Base-by-base conservation (phyloP, 257 asterid genomes). In the Paraleonurus japonicus region DNA sequence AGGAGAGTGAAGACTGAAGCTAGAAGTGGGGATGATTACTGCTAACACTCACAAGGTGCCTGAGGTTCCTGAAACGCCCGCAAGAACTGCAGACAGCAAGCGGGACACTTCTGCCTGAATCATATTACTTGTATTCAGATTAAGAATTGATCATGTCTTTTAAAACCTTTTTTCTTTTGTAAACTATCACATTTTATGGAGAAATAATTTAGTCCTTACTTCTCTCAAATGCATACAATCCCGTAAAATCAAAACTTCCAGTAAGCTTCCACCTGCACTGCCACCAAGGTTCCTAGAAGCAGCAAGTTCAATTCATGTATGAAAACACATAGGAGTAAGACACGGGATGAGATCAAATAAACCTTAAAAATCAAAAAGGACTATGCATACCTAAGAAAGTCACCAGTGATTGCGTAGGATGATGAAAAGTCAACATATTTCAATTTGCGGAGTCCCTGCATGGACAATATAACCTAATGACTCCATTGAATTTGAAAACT, bases 181-280 rank as follows among this genome's bases (percentile, higher is more conserved):
- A 33, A 37, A 33, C 15, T 51, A 22, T 28, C 61, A 61, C 5
- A 27, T 24, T n/a, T 63, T 23, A 33, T 4, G 58, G 47, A 50
- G 53, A 68, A 30, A 19, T 11, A 54, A 22, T 27, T 59, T 22
- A 22, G 37, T 30, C 54, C 84, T 83, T 77, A 92, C 98, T 85
- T 85, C 87, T 85, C 85, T 85, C 82, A 92, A 76, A 83, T 92
- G 95, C 80, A 86, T 77, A 73, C 98, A 92, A 68, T 90, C 98
- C 24, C 96, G 85, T 75, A 92, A 79, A 77, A 84, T 70, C 76
- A 88, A 61, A 54, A 87, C 86, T 82, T 90, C 96, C 80, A 92
- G 76, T 65, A 76, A 80, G 76, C 79, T 77, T 61, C 91, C 95
- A 55, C 89, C 87, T 0, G 62, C 75, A 70, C 69, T 67, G 76